Conservation (phyloP, 106 monocot genomes). For the Dendrobium nobile region DNA sequence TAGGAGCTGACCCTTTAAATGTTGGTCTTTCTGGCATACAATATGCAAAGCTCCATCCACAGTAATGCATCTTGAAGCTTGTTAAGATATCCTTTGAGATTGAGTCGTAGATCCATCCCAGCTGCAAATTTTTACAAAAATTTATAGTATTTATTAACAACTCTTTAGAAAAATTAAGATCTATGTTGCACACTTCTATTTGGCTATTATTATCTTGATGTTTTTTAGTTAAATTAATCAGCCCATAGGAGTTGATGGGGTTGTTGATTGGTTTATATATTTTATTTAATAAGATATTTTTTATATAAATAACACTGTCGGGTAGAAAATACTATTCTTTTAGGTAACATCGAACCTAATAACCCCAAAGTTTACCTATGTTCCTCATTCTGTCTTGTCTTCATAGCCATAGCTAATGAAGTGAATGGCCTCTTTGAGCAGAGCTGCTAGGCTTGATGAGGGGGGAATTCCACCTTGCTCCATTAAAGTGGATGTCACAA, state of each 20-base stretch:
- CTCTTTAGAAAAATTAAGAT: too few relatives aligned
- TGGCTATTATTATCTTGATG: too few relatives aligned
- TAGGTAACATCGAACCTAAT: not conserved
- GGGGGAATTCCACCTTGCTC: slow-evolving; percentile 92
- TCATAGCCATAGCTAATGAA: slow-evolving; percentile 98
- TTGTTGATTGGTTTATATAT: too few relatives aligned
- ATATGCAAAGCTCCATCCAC: slow-evolving; percentile 88
- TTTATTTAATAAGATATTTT: too few relatives aligned
- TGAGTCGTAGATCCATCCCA: slow-evolving; percentile 98
- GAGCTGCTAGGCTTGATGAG: slow-evolving; percentile 77
- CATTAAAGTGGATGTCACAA: slow-evolving; percentile 93
- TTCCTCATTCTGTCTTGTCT: slow-evolving; percentile 92
- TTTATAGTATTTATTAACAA: not conserved
- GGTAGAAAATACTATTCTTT: not conserved
- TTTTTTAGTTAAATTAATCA: too few relatives aligned
- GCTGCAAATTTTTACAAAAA: slow-evolving; percentile 21
- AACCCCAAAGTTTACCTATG: slow-evolving; percentile 41
- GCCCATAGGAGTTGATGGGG: too few relatives aligned
- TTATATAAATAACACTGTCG: too few relatives aligned
- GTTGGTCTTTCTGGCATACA: slow-evolving; percentile 90
- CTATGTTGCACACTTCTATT: too few relatives aligned
- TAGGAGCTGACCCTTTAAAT: slow-evolving; percentile 90
- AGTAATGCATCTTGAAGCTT: slow-evolving; percentile 97
- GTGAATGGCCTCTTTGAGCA: slow-evolving; percentile 95
- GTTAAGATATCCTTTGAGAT: slow-evolving; percentile 96